Percentiles rank a stretch among this genome's conserved stretches.
Conservation (phyloP, 1,284 basidiomycete species). For the Malassezia furfur region DNA sequence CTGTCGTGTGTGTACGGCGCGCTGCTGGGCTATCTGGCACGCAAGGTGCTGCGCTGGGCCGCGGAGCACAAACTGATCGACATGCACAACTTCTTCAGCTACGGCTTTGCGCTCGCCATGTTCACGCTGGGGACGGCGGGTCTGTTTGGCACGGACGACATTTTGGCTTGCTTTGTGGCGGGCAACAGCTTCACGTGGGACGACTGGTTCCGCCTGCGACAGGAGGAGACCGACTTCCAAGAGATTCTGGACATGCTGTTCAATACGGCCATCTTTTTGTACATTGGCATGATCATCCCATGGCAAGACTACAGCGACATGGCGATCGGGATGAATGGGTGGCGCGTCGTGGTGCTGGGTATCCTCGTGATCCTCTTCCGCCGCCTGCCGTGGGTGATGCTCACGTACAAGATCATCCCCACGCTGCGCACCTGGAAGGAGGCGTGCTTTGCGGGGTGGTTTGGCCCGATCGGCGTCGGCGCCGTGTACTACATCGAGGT, state of each 20-base stretch:
- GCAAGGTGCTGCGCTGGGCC: conserved; percentile 49
- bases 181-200: conserved; percentile 50
- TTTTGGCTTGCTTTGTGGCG: conserved; percentile 50
- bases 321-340: conserved; percentile 28
- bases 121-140: conserved; percentile 50
- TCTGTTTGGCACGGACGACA: conserved; percentile 50
- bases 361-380: conserved; percentile 35
- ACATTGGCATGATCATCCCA: conserved; percentile 49
- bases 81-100: conserved; percentile 47
- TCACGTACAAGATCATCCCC: conserved; percentile 31
- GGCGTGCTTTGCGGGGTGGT: conserved; percentile 42
- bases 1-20: conserved; percentile 47
- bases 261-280: conserved; percentile 51
- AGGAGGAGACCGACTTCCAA: conserved; percentile 54
- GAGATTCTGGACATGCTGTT: conserved; percentile 55
- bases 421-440: conserved; percentile 34
- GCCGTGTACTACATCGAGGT: conserved; percentile 54
- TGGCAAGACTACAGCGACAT: conserved; percentile 31
- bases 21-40: conserved; percentile 48
- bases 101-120: conserved; percentile 49
- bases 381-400: conserved; percentile 41
- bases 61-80: conserved; percentile 48
- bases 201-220: conserved; percentile 51
- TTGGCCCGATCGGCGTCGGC: conserved; percentile 46
- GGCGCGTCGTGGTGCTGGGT: conserved; percentile 41